Evolutionary conservation across 192 early-diverging fungal genomes (phyloP), one percentile per base, ranked within the genome.

Genomic region (Backusella parvicylindrica): DNA sequence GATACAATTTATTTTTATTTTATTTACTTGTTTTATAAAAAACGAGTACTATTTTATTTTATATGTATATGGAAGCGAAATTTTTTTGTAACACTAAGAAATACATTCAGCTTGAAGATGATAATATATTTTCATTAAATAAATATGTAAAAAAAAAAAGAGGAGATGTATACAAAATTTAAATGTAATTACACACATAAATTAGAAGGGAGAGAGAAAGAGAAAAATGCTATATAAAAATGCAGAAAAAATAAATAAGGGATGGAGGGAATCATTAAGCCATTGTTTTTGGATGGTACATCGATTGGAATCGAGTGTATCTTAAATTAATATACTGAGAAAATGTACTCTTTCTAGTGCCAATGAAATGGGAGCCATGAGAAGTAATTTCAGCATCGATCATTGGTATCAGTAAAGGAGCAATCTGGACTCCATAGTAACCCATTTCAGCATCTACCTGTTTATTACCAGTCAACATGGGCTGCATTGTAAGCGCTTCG

Each of bases 341-440:
- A 50, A 86, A 86, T 0, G 84, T 85, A 56, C 83, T 85, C 64
- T 82, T 82, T 30, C 76, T 72, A 0, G 85, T 89, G n/a, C 85
- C 85, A 15, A 89, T 49, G 70, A 89, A 89, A 21, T 73, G 40
- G 8, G 72, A 75, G 31, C 83, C 83, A 35, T 81, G 82, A 36
- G 82, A 81, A 7, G 82, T 81, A 37, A 88, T 79, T 7, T 85
- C 80, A 8, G 81, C 82, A 71, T 89, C 88, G 32, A 87, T 78
- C 73, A 89, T 79, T 9, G 88, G 88, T 30, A 86, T 47, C 4
- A 82, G 69, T 13, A 82, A 38, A 70, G 40, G 40, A 43, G 37
- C 26, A 16, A 70, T 70, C 23, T 41, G 21, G 13, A 41, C 15
- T 18, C 68, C 68, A 70, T 41, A 41, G 26, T 16, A 28, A 41